Evolutionary conservation across 495 filamentous ascomycete species (phyloP), one percentile per base, ranked within the genome.

Genomic region (Penicillium bovifimosum): DNA sequence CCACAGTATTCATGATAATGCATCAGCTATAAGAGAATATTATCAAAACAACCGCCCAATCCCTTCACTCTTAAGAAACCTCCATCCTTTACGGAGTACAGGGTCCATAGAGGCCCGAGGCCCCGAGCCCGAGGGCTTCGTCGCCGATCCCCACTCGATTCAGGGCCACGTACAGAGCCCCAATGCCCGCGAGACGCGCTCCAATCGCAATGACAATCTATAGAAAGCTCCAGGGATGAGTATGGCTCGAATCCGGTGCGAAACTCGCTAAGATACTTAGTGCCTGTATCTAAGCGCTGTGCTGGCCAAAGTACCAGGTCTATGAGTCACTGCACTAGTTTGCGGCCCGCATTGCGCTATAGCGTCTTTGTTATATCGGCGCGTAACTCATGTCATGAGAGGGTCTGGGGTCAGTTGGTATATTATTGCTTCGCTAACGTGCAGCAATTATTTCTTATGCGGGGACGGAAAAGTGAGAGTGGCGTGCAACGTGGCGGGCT

Each of bases 271-370:
- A 42, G 18, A 9, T 18, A 43, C 40, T 16, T 45, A 35, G 24
- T 41, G 50, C 42, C 35, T 47, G 51, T 43, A 11, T 34, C 26
- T 63, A 63, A 54, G 56, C 57, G 60, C 60, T 45, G 50, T 14
- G 35, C 14, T 13, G 34, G 26, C 5, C 3, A 2, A 28, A 18
- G 32, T 31, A 14, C 10, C 36, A 24, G 14, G 39, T 49, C 46
- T n/a, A n/a, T n/a, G n/a, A n/a, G 38, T 38, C 46, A 35, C 38
- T 34, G 33, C 52, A 49, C 49, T 53, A 53, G 41, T 4, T 24
- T 41, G 42, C 53, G 35, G 42, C 53, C 53, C 47, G 53, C 53
- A 53, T 56, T 11, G 34, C 24, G 45, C 32, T 41, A 16, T 24
- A 34, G 16, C 55, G 28, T 35, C 1, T 42, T 34, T 18, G 14